Base-by-base conservation (phyloP, 2,329 filamentous ascomycete species). In the Calonectria ilicicola region DNA sequence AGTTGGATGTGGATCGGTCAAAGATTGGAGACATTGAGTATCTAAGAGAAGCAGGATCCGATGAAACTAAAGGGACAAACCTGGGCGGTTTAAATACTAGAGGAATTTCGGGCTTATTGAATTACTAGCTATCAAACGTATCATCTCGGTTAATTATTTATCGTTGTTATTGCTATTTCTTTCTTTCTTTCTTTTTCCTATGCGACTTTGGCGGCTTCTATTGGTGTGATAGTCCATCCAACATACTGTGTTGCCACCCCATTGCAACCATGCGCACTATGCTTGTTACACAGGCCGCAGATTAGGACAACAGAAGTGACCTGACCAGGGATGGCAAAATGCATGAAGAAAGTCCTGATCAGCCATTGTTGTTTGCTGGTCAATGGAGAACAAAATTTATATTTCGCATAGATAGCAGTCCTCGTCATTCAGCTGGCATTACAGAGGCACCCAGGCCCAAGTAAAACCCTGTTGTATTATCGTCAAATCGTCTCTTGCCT, bases 401-500 rank as follows among this genome's bases (percentile, higher is more conserved):
- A 40, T 19, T 23, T 40, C 15, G 32, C 10, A 60, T 4, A 40
- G 32, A 12, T 15, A 26, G 35, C 17, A 23, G 32, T 9, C 32
- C 35, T 2, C 6, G 29, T 19, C 32, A 26, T 40, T 40, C 32
- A 19, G 15, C 15, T 8, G 32, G 23, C n/a, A 10, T 47, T 14
- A 32, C 12, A 58, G 32, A 19, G n/a, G n/a, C n/a, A 6, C 14
- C 21, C 15, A 32, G 21, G 14, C 14, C 21, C 40, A 29, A 12
- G 21, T 40, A 21, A 60, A 60, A 60, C 14, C 14, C 21, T 23
- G 17, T 10, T 67, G 46, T 53, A 69, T 26, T 40, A 63, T 67
- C 69, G 53, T 67, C 44, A 63, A 64, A 63, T 67, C 53, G 53
- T 64, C 35, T 53, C 42, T 40, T 65, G 26, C 46, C 44, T 51